A percentile compares a stretch with the other conserved stretches of the same genome.
These are phyloP conservation scores for Aspergillus nomiae DNA, from an alignment of 2,329 filamentous ascomycete species.

Conservation along the genomic window DNA sequence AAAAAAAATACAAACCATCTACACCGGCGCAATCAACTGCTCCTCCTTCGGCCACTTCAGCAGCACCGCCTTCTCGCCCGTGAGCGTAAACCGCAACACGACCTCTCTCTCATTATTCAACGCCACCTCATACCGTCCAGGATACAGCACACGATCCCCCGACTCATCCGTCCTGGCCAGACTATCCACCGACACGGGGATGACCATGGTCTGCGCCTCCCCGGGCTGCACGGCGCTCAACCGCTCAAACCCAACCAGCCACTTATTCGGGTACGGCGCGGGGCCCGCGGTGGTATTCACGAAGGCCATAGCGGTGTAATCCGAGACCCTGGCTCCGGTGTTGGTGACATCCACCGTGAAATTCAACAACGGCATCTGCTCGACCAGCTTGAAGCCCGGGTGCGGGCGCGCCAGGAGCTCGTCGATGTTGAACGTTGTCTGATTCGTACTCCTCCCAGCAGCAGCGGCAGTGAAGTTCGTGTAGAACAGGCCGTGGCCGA, in stretches of 20 bases:
- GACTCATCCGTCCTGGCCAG: constrained; percentile 40
- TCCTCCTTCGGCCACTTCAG: constrained; percentile 37
- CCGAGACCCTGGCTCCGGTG: constrained; percentile 37
- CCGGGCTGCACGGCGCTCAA: constrained; percentile 29
- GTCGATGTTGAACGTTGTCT: constrained; percentile 35
- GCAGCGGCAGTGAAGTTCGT: constrained; percentile 38
- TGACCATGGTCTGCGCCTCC: constrained; percentile 26
- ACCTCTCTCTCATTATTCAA: constrained; percentile 44
- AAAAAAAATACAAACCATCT: too few species aligned
- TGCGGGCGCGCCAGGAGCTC: constrained; percentile 34
- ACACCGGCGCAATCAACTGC: constrained; percentile 8
- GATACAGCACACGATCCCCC: constrained; percentile 44
- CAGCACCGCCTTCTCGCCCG: constrained; percentile 33
- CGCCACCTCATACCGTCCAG: constrained; percentile 44
- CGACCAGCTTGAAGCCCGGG: constrained; percentile 27
- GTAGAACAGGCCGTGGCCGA: constrained; percentile 49
- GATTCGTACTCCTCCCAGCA: neutral
- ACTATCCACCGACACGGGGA: constrained; percentile 42
- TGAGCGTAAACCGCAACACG: constrained; percentile 35
- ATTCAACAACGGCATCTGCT: constrained; percentile 41
- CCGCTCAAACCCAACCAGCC: constrained; percentile 44
- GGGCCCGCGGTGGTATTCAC: constrained; percentile 43
- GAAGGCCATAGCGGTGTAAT: constrained; percentile 46
- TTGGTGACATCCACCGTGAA: constrained; percentile 41
- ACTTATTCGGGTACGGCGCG: constrained; percentile 44